Base-by-base conservation (phyloP, 2,329 filamentous ascomycete species). In the Hymenoscyphus salicellus region DNA sequence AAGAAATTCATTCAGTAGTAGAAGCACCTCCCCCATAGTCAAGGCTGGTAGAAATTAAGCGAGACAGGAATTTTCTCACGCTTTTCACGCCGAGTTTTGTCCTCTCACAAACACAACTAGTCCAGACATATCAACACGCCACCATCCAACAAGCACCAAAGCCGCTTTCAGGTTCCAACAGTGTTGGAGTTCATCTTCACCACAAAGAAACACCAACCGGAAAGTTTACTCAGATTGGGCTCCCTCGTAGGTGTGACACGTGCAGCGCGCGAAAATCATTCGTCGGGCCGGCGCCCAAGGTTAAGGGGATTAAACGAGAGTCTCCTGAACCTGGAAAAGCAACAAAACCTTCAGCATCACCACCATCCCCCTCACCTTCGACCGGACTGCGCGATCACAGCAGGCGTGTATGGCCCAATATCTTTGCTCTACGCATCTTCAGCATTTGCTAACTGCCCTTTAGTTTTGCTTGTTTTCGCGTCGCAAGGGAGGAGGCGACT, bases 391-490 rank as follows among this genome's bases (percentile, higher is more conserved):
- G 63, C 38, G 46, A 68, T 63, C 59, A 60, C 46, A 62, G 58
- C 41, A 46, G 11, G 55, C 61, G 63, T 72, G 61, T 60, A 71
- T 71, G 70, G 64, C 60, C 43, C 32, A 43, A 62, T 60, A 7
- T 26, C 43, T 55, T 68, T 69, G 46, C 58, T 60, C 52, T 26
- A 20, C 20, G 4, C 55, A 16, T 17, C 32, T 59, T 46, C 58
- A 55, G 30, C 52, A 33, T 67, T 23, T 61, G 61, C 72, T 75
- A 73, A 75, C 65, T 58, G 62, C 30, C 33, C 49, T 52, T 55
- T 65, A 74, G 72, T 65, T 58, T 56, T 65, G 61, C 55, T 38
- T 62, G 61, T 58, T 58, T 41, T 58, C 41, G 60, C 46, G 43
- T 57, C 58, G 63, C 63, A 65, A 58, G 63, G 59, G 64, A 60